Evolutionary conservation across 1,139 yeast genomes (phyloP).

Genomic region (Protomyces inouyei): DNA sequence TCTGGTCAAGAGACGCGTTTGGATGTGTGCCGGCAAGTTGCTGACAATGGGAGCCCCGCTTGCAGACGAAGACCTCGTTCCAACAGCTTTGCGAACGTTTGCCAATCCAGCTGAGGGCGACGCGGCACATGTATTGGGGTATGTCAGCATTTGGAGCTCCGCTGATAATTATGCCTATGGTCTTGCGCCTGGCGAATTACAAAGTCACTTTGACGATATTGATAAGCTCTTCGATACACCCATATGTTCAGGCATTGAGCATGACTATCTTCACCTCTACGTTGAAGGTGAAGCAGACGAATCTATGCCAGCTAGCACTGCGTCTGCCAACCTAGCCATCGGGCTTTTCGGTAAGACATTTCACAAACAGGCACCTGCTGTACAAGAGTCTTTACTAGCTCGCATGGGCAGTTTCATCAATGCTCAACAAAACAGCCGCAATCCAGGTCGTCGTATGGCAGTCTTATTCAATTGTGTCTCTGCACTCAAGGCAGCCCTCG

Average conservation of each 20-base stretch:
- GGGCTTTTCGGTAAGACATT: conserved; percentile 68
- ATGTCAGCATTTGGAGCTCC: conserved; percentile 39
- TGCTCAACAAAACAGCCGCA: conserved; percentile 37
- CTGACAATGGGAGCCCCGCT: conserved; percentile 34
- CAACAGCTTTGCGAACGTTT: conserved; percentile 38
- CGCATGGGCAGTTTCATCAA: conserved; percentile 57
- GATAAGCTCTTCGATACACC: conserved; percentile 30
- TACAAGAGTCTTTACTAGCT: conserved; percentile 81
- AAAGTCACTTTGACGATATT: background rate
- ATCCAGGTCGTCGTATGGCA: conserved; percentile 43
- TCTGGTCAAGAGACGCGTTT: conserved; percentile 38
- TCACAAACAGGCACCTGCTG: conserved; percentile 68
- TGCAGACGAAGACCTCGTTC: conserved; percentile 39
- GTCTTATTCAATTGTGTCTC: conserved; percentile 58
- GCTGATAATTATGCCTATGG: conserved; percentile 30
- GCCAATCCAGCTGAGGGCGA: conserved; percentile 39
- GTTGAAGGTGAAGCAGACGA: conserved; percentile 2
- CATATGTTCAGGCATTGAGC: conserved; percentile 30
- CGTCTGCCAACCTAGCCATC: conserved; percentile 70
- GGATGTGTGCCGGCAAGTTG: conserved; percentile 40
- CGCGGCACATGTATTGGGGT: conserved; percentile 37
- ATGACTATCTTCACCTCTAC: conserved; percentile 33
- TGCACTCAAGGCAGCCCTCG: conserved; percentile 45
- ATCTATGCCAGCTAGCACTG: conserved; percentile 36
- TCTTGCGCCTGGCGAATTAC: conserved; percentile 1